Base-by-base conservation (phyloP, 2,329 filamentous ascomycete species). In the Orbilia blumenaviensis region DNA sequence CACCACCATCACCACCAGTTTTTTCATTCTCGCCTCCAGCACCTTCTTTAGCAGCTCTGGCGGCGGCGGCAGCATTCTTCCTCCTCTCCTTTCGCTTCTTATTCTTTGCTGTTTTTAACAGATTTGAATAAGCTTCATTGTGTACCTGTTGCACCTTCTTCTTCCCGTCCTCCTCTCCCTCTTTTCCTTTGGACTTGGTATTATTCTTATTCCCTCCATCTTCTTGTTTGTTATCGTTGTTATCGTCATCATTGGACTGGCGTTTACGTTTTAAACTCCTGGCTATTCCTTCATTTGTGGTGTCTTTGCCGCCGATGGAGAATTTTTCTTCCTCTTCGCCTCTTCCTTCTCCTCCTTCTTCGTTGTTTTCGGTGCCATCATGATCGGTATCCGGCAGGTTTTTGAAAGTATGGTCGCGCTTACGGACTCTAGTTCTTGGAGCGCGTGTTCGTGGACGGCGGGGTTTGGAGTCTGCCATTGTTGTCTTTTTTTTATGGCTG, bases 251-350 rank as follows among this genome's bases (percentile, higher is more conserved):
- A n/a, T 48, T 52, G 8, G 52, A 52, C 27, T 75, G 63, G 6
- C 71, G 54, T 56, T 75, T 75, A 3, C 71, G 71, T 46, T 75
- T 75, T 14, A 32, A 44, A 34, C 56, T 63, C 46, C 46, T 61
- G 5, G 54, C 63, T 10, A 67, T 8, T 38, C 54, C 71, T 41
- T 75, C 71, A 29, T 75, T 75, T 7, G 71, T 75, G 2, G 71
- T 68, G 38, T 75, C 71, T 1, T 50, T 32, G 3, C 34, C 62
- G 16, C 46, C 46, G 14, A 75, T 68, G 6, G 71, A 58, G 41
- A 75, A 23, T 7, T 23, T 12, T 23, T 50, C 63, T 62, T 68
- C 54, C 18, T 68, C 25, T 46, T 23, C 42, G 18, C 23, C 14
- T 36, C 2, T 2, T 1, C 27, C 27, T 50, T 14, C 23, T 8